A percentile compares a stretch with the other conserved stretches of the same genome.
Conservation (phyloP, 2,329 filamentous ascomycete genomes). For the Penicillium olsonii region DNA sequence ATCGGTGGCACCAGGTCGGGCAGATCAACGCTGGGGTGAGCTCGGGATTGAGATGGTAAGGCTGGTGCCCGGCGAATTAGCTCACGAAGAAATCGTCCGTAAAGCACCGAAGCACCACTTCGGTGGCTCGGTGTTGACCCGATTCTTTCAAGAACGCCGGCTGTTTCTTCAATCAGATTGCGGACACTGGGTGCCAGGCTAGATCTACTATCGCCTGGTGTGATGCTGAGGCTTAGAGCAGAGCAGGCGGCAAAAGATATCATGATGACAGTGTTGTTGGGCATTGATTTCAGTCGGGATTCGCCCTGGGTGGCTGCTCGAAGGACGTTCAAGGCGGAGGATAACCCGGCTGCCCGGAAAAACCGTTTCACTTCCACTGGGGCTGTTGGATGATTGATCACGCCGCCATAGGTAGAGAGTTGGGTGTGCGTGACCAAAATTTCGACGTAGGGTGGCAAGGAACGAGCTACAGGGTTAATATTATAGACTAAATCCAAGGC, state of each 20-base stretch:
- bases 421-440: slow-evolving; percentile 73
- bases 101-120: slow-evolving; percentile 65
- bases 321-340: slow-evolving; percentile 73
- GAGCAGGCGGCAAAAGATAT: slow-evolving; percentile 74
- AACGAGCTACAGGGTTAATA: slow-evolving; percentile 21
- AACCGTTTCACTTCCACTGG: slow-evolving; percentile 70
- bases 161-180: slow-evolving; percentile 67
- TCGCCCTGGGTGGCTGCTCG: slow-evolving; percentile 73
- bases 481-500: background rate
- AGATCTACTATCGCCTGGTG: slow-evolving; percentile 56
- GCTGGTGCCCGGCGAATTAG: slow-evolving; percentile 43
- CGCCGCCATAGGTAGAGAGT: slow-evolving; percentile 71
- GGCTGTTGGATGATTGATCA: slow-evolving; percentile 73
- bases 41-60: slow-evolving; percentile 15
- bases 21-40: slow-evolving; percentile 10
- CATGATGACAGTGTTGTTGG: slow-evolving; percentile 78
- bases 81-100: slow-evolving; percentile 58
- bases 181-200: slow-evolving; percentile 64
- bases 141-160: slow-evolving; percentile 68
- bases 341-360: slow-evolving; percentile 70
- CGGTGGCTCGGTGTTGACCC: slow-evolving; percentile 66
- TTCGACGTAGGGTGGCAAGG: slow-evolving; percentile 71
- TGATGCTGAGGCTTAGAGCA: slow-evolving; percentile 64
- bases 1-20: slow-evolving; percentile 15
- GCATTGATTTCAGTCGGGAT: slow-evolving; percentile 70